Percentiles rank a stretch among this genome's conserved stretches.
Conservation (phyloP, 2,329 filamentous ascomycete genomes). For the Clonostachys sp. region DNA sequence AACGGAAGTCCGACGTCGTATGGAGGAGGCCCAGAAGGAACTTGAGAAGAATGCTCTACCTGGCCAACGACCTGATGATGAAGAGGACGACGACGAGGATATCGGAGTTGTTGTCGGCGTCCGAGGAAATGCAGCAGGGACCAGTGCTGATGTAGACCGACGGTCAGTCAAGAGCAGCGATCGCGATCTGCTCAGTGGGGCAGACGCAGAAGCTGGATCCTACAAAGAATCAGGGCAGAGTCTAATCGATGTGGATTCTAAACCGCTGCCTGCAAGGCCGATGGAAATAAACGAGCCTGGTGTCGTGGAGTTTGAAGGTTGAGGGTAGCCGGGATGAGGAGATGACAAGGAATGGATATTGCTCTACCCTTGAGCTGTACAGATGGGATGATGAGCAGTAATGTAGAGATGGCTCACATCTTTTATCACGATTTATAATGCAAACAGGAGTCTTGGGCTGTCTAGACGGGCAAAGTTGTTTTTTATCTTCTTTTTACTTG, state of each 20-base stretch:
- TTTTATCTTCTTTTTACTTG: background rate
- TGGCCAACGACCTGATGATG: slow-evolving; percentile 61
- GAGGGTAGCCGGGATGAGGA: too few species aligned
- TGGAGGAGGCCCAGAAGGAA: slow-evolving; percentile 94
- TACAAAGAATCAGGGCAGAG: slow-evolving; percentile 22
- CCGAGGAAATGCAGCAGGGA: slow-evolving; percentile 23
- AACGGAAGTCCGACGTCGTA: slow-evolving; percentile 82
- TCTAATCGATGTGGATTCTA: slow-evolving; percentile 20
- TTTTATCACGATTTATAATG: background rate
- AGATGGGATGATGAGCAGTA: too few species aligned
- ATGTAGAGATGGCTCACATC: too few species aligned
- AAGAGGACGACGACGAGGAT: slow-evolving; percentile 63
- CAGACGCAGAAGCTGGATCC: slow-evolving; percentile 64
- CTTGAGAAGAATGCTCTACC: slow-evolving; percentile 75
- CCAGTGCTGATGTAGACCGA: slow-evolving; percentile 53
- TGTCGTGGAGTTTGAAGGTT: slow-evolving; percentile 36
- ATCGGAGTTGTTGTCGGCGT: slow-evolving; percentile 36
- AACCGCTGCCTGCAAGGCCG: slow-evolving; percentile 12
- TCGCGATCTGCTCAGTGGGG: slow-evolving; percentile 67
- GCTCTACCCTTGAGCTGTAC: too few species aligned
- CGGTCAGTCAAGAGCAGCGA: slow-evolving; percentile 63
- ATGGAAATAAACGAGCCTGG: slow-evolving; percentile 22
- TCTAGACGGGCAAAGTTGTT: background rate
- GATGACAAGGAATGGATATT: too few species aligned
- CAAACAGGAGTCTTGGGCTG: too few species aligned